phyloP scores from a whole-genome alignment of 257 asterid genomes.

The Solanum etuberosum region DNA sequence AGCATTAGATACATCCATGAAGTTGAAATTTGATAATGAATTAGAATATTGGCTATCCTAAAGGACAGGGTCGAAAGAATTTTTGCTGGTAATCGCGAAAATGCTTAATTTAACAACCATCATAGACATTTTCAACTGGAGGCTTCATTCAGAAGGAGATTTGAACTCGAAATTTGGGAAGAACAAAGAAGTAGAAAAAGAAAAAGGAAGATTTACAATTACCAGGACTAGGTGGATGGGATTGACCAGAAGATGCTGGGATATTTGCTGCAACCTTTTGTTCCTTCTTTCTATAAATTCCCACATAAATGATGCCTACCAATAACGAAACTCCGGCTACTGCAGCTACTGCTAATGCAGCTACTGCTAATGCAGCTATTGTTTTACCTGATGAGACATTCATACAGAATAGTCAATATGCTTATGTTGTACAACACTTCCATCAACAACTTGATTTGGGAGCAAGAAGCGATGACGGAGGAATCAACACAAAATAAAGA shows the following conservation, averaged over 20 bases:
- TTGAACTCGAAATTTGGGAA: neutral
- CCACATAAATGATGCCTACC: constrained; percentile 37
- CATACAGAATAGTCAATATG: neutral
- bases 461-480: neutral
- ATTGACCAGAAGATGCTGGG: constrained; percentile 30
- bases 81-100: neutral
- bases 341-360: constrained; percentile 46
- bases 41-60: neutral
- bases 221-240: constrained; percentile 18
- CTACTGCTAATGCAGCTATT: constrained; percentile 68
- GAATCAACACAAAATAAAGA: neutral
- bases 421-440: constrained; percentile 1
- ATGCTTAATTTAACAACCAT: neutral
- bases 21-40: neutral
- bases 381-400: constrained; percentile 35
- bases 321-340: constrained; percentile 27
- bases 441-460: neutral
- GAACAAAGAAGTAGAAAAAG: neutral
- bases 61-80: neutral
- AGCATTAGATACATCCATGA: neutral
- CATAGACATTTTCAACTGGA: neutral
- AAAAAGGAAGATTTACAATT: neutral
- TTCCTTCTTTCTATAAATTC: constrained; percentile 34
- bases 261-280: constrained; percentile 21
- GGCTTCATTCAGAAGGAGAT: neutral